phyloP scores from a whole-genome alignment of 768 basidiomycete genomes.

The Naganishia friedmannii region DNA sequence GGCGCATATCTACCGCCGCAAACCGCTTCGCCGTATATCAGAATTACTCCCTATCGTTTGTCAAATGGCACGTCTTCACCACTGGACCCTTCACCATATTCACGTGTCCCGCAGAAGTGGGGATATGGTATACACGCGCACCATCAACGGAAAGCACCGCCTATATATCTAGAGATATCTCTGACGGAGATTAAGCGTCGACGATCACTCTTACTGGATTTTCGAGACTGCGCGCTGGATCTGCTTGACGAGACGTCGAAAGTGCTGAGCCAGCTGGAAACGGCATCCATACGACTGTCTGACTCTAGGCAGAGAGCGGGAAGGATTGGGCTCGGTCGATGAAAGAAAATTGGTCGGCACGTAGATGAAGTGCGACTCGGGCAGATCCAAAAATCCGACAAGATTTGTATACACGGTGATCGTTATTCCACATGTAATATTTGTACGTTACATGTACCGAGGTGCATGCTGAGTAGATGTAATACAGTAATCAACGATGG shows the following conservation, averaged over 20 bases:
- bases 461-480: background rate
- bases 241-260: slow-evolving; percentile 19
- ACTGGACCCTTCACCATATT: background rate
- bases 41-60: background rate
- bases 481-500: background rate
- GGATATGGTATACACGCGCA: background rate
- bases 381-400: background rate
- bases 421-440: background rate
- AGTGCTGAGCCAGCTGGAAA: slow-evolving; percentile 1
- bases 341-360: background rate
- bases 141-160: background rate
- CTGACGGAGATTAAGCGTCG: slow-evolving; percentile 4
- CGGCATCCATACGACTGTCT: background rate
- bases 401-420: background rate
- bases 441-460: background rate
- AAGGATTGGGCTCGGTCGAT: background rate
- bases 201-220: slow-evolving; percentile 4
- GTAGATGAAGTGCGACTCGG: background rate
- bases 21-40: background rate
- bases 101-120: background rate
- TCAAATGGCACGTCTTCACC: background rate
- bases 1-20: background rate
- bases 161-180: background rate
- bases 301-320: background rate
- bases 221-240: slow-evolving; percentile 7